These are phyloP conservation scores for Boletus rubroflammeus DNA, from an alignment of 768 basidiomycete species.

Conservation along the genomic window DNA sequence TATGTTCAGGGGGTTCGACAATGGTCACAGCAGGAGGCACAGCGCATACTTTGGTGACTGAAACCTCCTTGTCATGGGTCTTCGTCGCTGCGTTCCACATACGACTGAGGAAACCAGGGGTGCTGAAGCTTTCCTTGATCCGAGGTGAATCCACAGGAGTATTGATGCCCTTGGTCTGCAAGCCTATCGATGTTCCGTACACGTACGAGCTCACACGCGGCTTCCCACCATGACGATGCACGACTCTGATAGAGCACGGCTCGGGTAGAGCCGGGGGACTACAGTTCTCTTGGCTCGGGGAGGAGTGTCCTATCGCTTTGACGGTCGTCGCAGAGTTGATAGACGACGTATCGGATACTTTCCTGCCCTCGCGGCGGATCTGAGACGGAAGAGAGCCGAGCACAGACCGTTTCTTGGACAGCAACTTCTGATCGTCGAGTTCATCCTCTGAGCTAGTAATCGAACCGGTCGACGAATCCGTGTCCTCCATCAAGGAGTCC, in stretches of 20 bases:
- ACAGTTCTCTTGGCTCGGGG: slow-evolving; percentile 18
- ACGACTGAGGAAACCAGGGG: slow-evolving; percentile 57
- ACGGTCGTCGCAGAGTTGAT: slow-evolving; percentile 35
- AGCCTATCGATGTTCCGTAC: slow-evolving; percentile 20
- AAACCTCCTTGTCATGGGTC: slow-evolving; percentile 29
- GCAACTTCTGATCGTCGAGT: slow-evolving; percentile 25
- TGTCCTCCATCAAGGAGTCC: slow-evolving; percentile 62
- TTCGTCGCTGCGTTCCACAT: slow-evolving; percentile 70
- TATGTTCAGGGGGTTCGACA: slow-evolving; percentile 26
- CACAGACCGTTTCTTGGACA: slow-evolving; percentile 39
- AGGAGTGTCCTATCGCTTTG: slow-evolving; percentile 27
- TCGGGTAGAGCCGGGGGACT: slow-evolving; percentile 15
- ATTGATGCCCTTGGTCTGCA: slow-evolving; percentile 12
- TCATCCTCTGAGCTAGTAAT: slow-evolving; percentile 48
- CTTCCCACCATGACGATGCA: slow-evolving; percentile 24
- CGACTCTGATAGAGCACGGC: slow-evolving; percentile 24
- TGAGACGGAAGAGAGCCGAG: slow-evolving; percentile 46
- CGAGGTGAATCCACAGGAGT: slow-evolving; percentile 20
- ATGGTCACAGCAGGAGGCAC: slow-evolving; percentile 20
- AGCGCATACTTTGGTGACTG: slow-evolving; percentile 5
- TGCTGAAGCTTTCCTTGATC: slow-evolving; percentile 38
- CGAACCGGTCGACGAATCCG: slow-evolving; percentile 52
- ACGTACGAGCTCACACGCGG: slow-evolving; percentile 29
- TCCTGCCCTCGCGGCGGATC: slow-evolving; percentile 40
- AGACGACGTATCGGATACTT: slow-evolving; percentile 33